These are phyloP conservation scores for Hypoxylon cercidicola DNA, from an alignment of 495 filamentous ascomycete genomes.

Conservation along the genomic window DNA sequence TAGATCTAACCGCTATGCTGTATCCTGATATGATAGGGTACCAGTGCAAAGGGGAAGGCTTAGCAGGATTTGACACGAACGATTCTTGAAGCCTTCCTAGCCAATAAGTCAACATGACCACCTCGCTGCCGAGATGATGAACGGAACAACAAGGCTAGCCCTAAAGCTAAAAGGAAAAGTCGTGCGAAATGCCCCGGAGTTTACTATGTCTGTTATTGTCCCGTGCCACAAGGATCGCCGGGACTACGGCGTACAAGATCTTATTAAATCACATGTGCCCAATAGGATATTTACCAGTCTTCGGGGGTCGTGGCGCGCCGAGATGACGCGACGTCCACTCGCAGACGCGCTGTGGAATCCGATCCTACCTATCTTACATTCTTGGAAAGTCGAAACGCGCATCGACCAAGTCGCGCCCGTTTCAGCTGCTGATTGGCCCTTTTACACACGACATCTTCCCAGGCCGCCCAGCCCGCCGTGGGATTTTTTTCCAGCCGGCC, in stretches of 20 bases:
- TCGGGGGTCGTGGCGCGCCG: conserved; percentile 26
- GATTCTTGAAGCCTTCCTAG: conserved; percentile 13
- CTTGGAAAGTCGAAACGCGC: conserved; percentile 32
- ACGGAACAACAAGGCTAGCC: conserved; percentile 26
- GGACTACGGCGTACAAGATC: conserved; percentile 7
- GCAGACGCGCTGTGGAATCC: conserved; percentile 28
- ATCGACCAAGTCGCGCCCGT: conserved; percentile 20
- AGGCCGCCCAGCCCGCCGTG: conserved; percentile 13
- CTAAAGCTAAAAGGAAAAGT: conserved; percentile 21
- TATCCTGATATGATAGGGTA: conserved; percentile 30
- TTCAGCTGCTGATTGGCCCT: conserved; percentile 20
- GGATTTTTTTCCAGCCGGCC: conserved; percentile 28
- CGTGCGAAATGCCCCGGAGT: conserved; percentile 18
- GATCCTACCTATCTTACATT: conserved; percentile 9
- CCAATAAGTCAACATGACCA: conserved; percentile 25
- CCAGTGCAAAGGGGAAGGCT: conserved; percentile 21
- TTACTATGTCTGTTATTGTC: conserved; percentile 11
- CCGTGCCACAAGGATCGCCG: conserved; percentile 33
- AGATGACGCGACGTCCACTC: conserved; percentile 37
- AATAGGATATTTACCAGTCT: conserved; percentile 35
- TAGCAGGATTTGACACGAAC: conserved; percentile 14
- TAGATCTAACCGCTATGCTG: conserved; percentile 21
- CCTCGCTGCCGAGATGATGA: background rate
- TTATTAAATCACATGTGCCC: conserved; percentile 20
- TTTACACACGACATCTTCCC: conserved; percentile 20